phyloP scores from a whole-genome alignment of 108 stramenopile species.

The Poteriospumella lacustris region DNA sequence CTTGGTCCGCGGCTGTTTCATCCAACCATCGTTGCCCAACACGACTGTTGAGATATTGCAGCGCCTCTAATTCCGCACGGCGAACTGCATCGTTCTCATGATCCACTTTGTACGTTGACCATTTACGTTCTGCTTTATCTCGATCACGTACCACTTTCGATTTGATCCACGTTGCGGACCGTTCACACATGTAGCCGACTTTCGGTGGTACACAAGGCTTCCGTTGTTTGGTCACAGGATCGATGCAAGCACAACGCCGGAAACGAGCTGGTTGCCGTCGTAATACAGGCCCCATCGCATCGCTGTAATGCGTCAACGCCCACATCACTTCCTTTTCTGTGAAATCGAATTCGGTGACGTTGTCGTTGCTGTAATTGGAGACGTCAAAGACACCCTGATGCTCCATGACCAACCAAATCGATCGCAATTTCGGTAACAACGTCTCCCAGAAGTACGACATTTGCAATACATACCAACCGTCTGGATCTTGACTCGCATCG shows the following conservation, averaged over 20 bases:
- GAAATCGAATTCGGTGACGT: neutral
- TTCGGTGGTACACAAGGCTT: constrained; percentile 21
- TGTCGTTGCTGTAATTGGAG: neutral
- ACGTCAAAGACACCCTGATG: too few relatives aligned
- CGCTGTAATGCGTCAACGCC: neutral
- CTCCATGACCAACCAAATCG: too few relatives aligned
- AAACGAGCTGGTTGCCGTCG: neutral
- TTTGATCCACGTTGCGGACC: neutral
- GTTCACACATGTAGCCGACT: neutral
- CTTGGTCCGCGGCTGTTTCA: constrained; percentile 1
- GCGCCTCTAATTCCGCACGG: constrained; percentile 15
- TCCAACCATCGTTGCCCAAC: constrained; percentile 12
- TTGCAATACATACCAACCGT: constrained; percentile 14
- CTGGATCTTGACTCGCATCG: neutral
- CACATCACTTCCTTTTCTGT: constrained; percentile 28
- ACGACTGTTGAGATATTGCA: neutral
- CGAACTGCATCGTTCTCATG: neutral
- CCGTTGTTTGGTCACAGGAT: neutral
- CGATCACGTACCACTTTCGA: neutral
- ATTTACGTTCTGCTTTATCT: constrained; percentile 16
- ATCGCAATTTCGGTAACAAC: neutral
- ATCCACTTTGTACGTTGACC: neutral
- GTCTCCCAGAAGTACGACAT: neutral
- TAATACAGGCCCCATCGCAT: constrained; percentile 1
- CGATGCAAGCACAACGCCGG: constrained; percentile 15